These are phyloP conservation scores for Cephaloascus albidus DNA, from an alignment of 805 yeast genomes.

Conservation along the genomic window DNA sequence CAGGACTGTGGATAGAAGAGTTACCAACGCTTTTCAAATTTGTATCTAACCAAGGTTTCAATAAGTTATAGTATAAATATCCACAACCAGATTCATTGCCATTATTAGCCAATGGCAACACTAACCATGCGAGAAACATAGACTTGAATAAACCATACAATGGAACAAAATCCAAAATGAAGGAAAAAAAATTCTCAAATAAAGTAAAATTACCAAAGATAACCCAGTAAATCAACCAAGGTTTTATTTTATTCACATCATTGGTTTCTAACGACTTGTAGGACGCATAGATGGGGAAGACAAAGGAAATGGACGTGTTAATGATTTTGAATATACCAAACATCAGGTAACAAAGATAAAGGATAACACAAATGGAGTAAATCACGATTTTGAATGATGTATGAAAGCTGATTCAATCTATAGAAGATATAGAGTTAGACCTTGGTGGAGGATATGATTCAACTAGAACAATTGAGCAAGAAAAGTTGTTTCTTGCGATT, in stretches of 20 bases:
- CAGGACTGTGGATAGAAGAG: background rate
- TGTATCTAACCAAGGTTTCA: slow-evolving; percentile 3
- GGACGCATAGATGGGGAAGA: slow-evolving; percentile 54
- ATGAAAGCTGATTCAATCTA: no score
- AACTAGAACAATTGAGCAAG: no score
- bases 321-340: background rate
- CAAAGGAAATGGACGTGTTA: slow-evolving; percentile 25
- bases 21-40: background rate
- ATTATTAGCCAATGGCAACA: slow-evolving; percentile 30
- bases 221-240: slow-evolving; percentile 53
- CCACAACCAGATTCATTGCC: slow-evolving; percentile 4
- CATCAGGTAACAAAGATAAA: no score
- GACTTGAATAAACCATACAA: slow-evolving; percentile 40
- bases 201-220: slow-evolving; percentile 35
- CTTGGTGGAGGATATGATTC: no score
- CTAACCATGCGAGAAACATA: slow-evolving; percentile 50
- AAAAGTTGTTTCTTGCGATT: no score
- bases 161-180: slow-evolving; percentile 43
- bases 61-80: slow-evolving; percentile 2
- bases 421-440: no score
- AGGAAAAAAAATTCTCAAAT: slow-evolving; percentile 29
- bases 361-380: no score
- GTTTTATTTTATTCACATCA: slow-evolving; percentile 21
- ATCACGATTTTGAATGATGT: no score
- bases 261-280: slow-evolving; percentile 43